Conservation (phyloP, 1,284 basidiomycete species). For the Tilletia horrida region DNA sequence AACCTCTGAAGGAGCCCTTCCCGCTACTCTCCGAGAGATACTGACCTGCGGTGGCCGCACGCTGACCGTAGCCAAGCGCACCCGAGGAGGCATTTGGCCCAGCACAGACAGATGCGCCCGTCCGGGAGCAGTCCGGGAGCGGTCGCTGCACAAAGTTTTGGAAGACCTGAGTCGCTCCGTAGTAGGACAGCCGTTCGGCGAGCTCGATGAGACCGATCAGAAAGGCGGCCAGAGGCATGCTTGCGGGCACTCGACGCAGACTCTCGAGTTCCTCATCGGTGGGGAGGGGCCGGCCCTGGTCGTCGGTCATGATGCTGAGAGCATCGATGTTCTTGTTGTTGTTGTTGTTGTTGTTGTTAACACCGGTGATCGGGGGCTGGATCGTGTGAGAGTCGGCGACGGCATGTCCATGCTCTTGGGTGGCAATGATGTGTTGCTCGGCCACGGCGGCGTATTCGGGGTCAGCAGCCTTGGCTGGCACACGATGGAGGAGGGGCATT, state of each 20-base stretch:
- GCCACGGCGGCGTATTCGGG: constrained; percentile 2
- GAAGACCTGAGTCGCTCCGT: constrained; percentile 47
- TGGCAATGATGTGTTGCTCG: neutral
- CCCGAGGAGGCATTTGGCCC: constrained; percentile 33
- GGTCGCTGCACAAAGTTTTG: constrained; percentile 49
- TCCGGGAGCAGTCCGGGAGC: constrained; percentile 33
- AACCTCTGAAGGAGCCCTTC: too few relatives aligned
- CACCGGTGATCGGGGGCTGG: neutral
- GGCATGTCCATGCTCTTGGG: neutral
- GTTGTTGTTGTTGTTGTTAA: neutral
- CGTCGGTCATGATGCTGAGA: constrained; percentile 8
- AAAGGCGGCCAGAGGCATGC: constrained; percentile 43
- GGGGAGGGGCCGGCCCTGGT: constrained; percentile 25
- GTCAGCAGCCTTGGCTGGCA: neutral
- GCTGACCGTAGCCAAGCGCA: constrained; percentile 49
- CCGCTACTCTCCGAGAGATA: too few relatives aligned
- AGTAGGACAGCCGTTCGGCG: constrained; percentile 54
- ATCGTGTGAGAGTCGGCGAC: neutral
- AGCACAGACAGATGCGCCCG: constrained; percentile 32
- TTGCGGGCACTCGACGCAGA: constrained; percentile 46
- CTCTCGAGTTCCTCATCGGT: constrained; percentile 46
- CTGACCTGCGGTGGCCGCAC: constrained; percentile 39
- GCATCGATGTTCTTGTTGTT: neutral
- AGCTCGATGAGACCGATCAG: constrained; percentile 51
- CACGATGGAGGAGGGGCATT: too few relatives aligned